Conservation (phyloP, 768 basidiomycete species). For the Hericium alpestre region DNA sequence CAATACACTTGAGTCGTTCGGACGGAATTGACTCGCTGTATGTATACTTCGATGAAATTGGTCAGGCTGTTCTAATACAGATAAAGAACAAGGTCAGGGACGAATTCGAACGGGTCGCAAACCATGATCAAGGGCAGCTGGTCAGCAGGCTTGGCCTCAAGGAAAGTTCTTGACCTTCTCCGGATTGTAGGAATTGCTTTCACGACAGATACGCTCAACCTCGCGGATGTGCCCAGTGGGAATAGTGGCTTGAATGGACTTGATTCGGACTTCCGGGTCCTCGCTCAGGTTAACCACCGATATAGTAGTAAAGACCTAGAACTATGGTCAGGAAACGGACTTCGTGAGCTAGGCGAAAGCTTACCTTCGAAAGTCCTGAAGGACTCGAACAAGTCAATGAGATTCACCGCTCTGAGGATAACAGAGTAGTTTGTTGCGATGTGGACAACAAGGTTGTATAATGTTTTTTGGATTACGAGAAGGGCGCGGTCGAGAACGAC, state of each 20-base stretch:
- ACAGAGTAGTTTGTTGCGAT: slow-evolving; percentile 99
- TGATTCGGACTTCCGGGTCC: slow-evolving; percentile 97
- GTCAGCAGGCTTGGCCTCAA: slow-evolving; percentile 92
- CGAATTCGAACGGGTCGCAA: slow-evolving; percentile 99
- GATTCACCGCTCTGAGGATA: slow-evolving; percentile 89
- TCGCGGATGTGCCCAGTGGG: slow-evolving; percentile 97
- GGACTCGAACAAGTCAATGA: slow-evolving; percentile 96
- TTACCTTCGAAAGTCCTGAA: slow-evolving; percentile 95
- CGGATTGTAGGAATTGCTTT: slow-evolving; percentile 94
- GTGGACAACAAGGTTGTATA: slow-evolving; percentile 93
- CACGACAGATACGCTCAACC: slow-evolving; percentile 96
- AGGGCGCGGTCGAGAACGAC: too few relatives aligned
- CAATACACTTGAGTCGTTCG: slow-evolving; percentile 91
- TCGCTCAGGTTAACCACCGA: slow-evolving; percentile 94
- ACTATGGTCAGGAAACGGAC: background rate
- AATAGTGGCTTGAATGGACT: slow-evolving; percentile 98
- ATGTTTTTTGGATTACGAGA: too few relatives aligned
- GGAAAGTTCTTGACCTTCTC: slow-evolving; percentile 99
- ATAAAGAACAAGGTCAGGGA: slow-evolving; percentile 96
- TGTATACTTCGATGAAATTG: slow-evolving; percentile 98
- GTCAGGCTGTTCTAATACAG: slow-evolving; percentile 94
- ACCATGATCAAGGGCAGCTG: slow-evolving; percentile 99
- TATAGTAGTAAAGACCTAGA: slow-evolving; percentile 90
- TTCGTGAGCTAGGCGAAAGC: slow-evolving; percentile 4
- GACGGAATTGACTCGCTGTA: slow-evolving; percentile 94